Conservation (phyloP, 75 land plant genomes). For the Pinus taeda region DNA sequence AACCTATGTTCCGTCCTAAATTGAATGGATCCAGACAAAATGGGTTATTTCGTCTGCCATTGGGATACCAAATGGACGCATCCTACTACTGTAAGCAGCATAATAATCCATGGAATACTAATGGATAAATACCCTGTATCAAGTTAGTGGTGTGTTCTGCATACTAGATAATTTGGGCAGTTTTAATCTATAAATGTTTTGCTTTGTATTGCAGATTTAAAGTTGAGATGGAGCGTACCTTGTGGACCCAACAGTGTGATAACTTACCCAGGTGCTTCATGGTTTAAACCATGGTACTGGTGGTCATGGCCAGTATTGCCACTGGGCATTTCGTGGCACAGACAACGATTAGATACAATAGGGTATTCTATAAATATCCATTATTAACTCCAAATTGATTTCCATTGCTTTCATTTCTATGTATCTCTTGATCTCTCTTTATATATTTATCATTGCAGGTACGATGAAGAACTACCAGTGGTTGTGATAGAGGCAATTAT, state of each 20-base stretch:
- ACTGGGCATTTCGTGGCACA: slow-evolving; percentile 42
- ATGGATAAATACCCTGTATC: too few species aligned
- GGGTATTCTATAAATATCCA: slow-evolving; percentile 18
- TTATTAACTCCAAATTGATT: neutral
- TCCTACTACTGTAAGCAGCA: slow-evolving; percentile 24
- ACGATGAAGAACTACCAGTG: too few species aligned
- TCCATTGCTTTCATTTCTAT: too few species aligned
- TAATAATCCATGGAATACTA: too few species aligned
- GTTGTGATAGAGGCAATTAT: too few species aligned
- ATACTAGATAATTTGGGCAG: too few species aligned
- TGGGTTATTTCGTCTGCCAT: slow-evolving; percentile 32
- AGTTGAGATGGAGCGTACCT: slow-evolving; percentile 39
- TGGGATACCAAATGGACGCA: slow-evolving; percentile 53
- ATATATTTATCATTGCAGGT: too few species aligned
- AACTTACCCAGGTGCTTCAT: slow-evolving; percentile 39
- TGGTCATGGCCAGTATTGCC: slow-evolving; percentile 52
- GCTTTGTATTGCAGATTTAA: slow-evolving; percentile 25
- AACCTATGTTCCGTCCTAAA: slow-evolving; percentile 40
- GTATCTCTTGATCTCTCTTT: too few species aligned
- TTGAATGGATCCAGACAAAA: slow-evolving; percentile 26
- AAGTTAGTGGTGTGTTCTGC: too few species aligned
- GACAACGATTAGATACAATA: slow-evolving; percentile 24
- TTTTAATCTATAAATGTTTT: neutral
- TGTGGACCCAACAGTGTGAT: slow-evolving; percentile 49
- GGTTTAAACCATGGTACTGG: slow-evolving; percentile 54